phyloP scores from a whole-genome alignment of 139 green algal species.

The Chara braunii region DNA sequence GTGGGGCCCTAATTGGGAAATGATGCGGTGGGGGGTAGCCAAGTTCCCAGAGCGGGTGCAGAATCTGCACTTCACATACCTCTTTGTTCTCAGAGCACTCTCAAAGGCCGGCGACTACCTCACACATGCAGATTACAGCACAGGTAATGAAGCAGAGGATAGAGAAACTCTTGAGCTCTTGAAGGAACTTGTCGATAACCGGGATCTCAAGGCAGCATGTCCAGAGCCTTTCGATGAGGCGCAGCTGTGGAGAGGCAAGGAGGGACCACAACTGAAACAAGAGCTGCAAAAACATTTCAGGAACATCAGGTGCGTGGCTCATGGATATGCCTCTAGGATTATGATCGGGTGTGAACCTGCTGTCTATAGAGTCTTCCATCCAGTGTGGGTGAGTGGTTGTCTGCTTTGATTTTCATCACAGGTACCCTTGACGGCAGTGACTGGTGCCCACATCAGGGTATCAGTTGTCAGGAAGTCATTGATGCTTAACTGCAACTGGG shows the following conservation, averaged over 20 bases:
- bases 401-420: too few relatives aligned
- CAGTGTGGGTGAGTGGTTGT: too few relatives aligned
- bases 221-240: slow-evolving; percentile 87
- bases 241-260: slow-evolving; percentile 71
- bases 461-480: too few relatives aligned
- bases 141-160: not conserved
- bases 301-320: slow-evolving; percentile 66
- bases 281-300: slow-evolving; percentile 71
- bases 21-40: not conserved
- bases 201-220: slow-evolving; percentile 56
- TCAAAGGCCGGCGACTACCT: not conserved
- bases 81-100: slow-evolving; percentile 1
- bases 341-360: too few relatives aligned
- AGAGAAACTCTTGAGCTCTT: not conserved
- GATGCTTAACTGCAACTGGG: too few relatives aligned
- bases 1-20: slow-evolving; percentile 4
- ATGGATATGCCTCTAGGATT: too few relatives aligned
- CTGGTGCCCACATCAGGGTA: too few relatives aligned
- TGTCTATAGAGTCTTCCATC: too few relatives aligned
- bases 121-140: not conserved
- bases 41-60: not conserved
- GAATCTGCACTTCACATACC: slow-evolving; percentile 10
- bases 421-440: too few relatives aligned
- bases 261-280: slow-evolving; percentile 51
- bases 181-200: not conserved